phyloP scores from a whole-genome alignment of 2,329 filamentous ascomycete species.

The Colletotrichum phormii region DNA sequence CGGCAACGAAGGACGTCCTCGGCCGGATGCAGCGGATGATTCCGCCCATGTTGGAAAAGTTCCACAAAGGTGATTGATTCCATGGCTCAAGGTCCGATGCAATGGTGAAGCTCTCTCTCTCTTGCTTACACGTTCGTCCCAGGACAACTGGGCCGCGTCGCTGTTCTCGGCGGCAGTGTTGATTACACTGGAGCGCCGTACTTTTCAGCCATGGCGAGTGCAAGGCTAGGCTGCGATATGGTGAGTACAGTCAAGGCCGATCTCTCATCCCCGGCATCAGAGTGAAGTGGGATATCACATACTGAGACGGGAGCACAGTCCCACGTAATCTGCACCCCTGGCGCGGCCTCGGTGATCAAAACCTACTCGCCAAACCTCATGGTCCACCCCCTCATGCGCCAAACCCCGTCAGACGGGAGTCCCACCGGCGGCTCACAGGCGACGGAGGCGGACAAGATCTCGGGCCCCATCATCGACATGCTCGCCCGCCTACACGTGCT shows the following conservation, averaged over 20 bases:
- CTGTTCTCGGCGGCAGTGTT: slow-evolving; percentile 92
- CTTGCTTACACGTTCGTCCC: neutral
- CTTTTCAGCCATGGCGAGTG: slow-evolving; percentile 97
- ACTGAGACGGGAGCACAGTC: slow-evolving; percentile 61
- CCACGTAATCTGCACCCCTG: slow-evolving; percentile 95
- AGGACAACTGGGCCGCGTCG: slow-evolving; percentile 93
- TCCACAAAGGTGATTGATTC: slow-evolving; percentile 84
- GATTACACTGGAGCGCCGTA: slow-evolving; percentile 98
- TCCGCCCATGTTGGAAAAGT: slow-evolving; percentile 93
- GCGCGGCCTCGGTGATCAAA: slow-evolving; percentile 90
- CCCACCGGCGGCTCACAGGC: slow-evolving; percentile 58
- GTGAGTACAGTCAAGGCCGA: slow-evolving; percentile 56
- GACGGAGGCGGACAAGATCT: slow-evolving; percentile 69
- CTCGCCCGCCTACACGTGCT: slow-evolving; percentile 89
- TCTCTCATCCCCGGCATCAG: neutral
- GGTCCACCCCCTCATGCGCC: slow-evolving; percentile 96
- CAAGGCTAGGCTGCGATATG: slow-evolving; percentile 90
- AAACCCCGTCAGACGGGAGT: slow-evolving; percentile 64
- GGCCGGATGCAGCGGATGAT: slow-evolving; percentile 88
- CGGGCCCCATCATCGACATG: slow-evolving; percentile 79
- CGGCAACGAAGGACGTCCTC: slow-evolving; percentile 79
- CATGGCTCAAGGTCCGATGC: neutral
- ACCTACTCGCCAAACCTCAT: slow-evolving; percentile 98
- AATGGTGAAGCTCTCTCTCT: neutral
- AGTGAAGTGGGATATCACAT: too few relatives aligned